Base-by-base conservation (phyloP, 2,329 filamentous ascomycete genomes). In the Apiospora saccharicola region DNA sequence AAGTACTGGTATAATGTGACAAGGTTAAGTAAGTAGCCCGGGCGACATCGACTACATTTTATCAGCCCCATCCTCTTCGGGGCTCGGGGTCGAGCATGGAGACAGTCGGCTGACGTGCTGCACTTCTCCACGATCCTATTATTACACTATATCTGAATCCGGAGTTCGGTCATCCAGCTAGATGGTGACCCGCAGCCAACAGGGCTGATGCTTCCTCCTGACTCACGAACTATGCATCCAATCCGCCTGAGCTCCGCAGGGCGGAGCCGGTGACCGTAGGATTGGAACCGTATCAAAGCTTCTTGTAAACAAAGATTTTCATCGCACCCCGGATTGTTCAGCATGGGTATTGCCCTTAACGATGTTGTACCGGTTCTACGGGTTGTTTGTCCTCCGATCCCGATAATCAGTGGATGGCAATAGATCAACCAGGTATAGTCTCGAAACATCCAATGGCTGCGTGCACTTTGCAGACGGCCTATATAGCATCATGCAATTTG, bases 161-260 rank as follows among this genome's bases (percentile, higher is more conserved):
- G 57, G 57, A 41, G n/a, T 64, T 64, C 30, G 30, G 34, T n/a
- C 57, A n/a, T 41, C n/a, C 57, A 41, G 19, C 19, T 64, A n/a
- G 34, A 22, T 5, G 34, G 8, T 5, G 57, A 41, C 57, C 57
- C 57, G 34, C 57, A n/a, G 22, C 57, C 57, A 64, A 34, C 57
- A 64, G 57, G 57, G 57, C 57, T 64, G 57, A 41, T 64, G 57
- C 57, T 61, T 19, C 26, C 26, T 64, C 34, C 34, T 41, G 57
- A 64, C 57, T 64, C 57, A 64, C 57, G 57, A 64, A 64, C 57
- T 41, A 64, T 64, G 37, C 37, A 41, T 41, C 19, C 22, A 41
- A 64, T 34, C 57, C 57, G 13, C 57, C 57, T n/a, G 34, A 22
- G 30, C 53, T 61, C 53, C 53, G 53, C 53, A 61, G 16, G 53